A percentile compares a stretch with the other conserved stretches of the same genome.
Evolutionary conservation across 202 grass and related monocot genomes (phyloP).

Genomic region (Eragrostis tef): DNA sequence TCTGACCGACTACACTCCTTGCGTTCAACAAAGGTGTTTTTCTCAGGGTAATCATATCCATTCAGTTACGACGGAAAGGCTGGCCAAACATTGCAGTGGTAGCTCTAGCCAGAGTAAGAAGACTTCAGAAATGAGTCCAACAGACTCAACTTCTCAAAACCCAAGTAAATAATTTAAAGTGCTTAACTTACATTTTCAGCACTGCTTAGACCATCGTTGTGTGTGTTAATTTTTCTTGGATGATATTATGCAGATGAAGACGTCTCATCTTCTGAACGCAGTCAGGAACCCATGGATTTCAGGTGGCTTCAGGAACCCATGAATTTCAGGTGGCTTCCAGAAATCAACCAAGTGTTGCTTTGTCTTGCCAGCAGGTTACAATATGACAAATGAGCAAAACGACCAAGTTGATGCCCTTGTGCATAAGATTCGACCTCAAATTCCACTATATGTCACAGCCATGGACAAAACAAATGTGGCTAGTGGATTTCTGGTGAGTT

Average conservation of each 20-base stretch:
- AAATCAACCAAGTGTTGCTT: conserved; percentile 5
- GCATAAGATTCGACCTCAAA: conserved; percentile 5
- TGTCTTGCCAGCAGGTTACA: conserved; percentile 10
- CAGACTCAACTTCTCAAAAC: background rate
- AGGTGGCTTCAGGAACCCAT: background rate
- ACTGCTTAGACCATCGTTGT: background rate
- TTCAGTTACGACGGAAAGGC: background rate
- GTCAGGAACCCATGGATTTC: conserved; percentile 29
- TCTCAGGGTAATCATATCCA: conserved; percentile 13
- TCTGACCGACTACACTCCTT: background rate
- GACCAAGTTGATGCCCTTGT: background rate
- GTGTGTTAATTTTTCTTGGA: background rate
- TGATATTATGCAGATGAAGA: conserved; percentile 14
- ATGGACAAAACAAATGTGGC: conserved; percentile 3
- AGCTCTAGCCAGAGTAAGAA: background rate
- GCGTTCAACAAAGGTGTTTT: conserved; percentile 9
- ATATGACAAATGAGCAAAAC: conserved; percentile 16
- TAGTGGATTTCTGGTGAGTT: conserved; percentile 46
- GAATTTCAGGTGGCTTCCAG: conserved; percentile 1
- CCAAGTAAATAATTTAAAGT: conserved; percentile 30
- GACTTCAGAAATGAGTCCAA: conserved; percentile 23
- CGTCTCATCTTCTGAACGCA: conserved; percentile 31
- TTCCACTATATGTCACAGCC: conserved; percentile 36
- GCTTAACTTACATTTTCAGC: background rate
- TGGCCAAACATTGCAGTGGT: background rate